Percentiles rank a stretch among this genome's conserved stretches.
These are phyloP conservation scores for Thuja plicata DNA, from an alignment of 83 land plant species.

Conservation along the genomic window DNA sequence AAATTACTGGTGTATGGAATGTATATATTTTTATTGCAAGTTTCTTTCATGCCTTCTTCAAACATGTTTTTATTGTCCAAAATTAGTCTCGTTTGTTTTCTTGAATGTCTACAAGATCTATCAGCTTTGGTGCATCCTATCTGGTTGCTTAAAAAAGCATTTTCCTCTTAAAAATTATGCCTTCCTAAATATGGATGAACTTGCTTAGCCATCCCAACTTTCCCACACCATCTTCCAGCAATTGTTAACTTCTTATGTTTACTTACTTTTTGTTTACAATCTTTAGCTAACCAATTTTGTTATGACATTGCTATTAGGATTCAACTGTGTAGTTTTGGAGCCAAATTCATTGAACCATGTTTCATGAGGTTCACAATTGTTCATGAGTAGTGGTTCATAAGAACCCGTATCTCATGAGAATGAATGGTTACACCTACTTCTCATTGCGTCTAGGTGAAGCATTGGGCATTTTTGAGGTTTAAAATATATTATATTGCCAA, in stretches of 20 bases:
- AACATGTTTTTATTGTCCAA: background rate
- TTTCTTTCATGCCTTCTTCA: background rate
- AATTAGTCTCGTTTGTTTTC: background rate
- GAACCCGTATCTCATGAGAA: no score
- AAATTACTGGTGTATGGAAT: background rate
- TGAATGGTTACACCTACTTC: no score
- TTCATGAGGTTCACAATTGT: no score
- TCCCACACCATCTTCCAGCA: slow-evolving; percentile 55
- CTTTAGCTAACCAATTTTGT: no score
- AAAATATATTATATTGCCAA: no score
- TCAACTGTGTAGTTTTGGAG: no score
- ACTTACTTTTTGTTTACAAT: background rate
- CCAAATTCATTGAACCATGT: no score
- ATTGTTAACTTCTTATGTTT: slow-evolving; percentile 12
- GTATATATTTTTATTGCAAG: background rate
- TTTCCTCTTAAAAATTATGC: slow-evolving; percentile 6
- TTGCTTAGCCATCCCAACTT: slow-evolving; percentile 44
- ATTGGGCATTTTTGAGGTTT: no score
- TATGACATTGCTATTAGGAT: no score
- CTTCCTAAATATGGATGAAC: slow-evolving; percentile 48
- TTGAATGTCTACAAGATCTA: background rate
- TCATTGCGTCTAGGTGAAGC: no score
- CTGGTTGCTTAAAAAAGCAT: slow-evolving; percentile 6
- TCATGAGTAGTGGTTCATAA: no score
- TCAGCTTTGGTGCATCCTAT: background rate